phyloP scores from a whole-genome alignment of 495 filamentous ascomycete species.

The Podospora pseudopauciseta region DNA sequence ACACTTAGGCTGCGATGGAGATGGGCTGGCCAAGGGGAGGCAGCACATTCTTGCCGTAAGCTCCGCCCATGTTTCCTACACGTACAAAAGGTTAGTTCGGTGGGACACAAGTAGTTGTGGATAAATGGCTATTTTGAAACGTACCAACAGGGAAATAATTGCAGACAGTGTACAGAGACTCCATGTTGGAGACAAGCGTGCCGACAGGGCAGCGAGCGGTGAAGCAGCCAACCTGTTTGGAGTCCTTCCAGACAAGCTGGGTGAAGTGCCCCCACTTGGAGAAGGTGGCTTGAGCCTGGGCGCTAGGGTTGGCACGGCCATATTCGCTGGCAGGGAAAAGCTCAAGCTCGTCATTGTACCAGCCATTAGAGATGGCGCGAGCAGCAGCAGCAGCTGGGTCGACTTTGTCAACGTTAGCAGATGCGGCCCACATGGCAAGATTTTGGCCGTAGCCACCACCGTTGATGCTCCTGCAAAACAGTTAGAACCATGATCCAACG shows the following conservation, averaged over 20 bases:
- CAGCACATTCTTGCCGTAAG: conserved; percentile 62
- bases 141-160: conserved; percentile 75
- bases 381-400: conserved; percentile 49
- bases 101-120: neutral
- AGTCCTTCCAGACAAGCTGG: conserved; percentile 82
- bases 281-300: conserved; percentile 56
- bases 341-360: conserved; percentile 77
- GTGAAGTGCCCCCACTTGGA: conserved; percentile 78
- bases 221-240: conserved; percentile 70
- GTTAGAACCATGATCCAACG: conserved; percentile 12
- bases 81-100: conserved; percentile 13
- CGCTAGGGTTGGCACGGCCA: conserved; percentile 36
- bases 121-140: conserved; percentile 10
- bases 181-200: conserved; percentile 39
- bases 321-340: conserved; percentile 38
- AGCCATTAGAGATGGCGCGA: conserved; percentile 65
- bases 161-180: conserved; percentile 71
- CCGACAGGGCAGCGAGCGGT: conserved; percentile 51
- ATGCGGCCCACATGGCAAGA: conserved; percentile 54
- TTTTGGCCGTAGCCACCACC: conserved; percentile 80
- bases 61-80: conserved; percentile 63
- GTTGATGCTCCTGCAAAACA: conserved; percentile 39
- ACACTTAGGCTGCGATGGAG: conserved; percentile 11
- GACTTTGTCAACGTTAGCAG: conserved; percentile 24
- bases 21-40: conserved; percentile 42